phyloP scores from a whole-genome alignment of 2,329 filamentous ascomycete species.

The Clonostachys rosea region DNA sequence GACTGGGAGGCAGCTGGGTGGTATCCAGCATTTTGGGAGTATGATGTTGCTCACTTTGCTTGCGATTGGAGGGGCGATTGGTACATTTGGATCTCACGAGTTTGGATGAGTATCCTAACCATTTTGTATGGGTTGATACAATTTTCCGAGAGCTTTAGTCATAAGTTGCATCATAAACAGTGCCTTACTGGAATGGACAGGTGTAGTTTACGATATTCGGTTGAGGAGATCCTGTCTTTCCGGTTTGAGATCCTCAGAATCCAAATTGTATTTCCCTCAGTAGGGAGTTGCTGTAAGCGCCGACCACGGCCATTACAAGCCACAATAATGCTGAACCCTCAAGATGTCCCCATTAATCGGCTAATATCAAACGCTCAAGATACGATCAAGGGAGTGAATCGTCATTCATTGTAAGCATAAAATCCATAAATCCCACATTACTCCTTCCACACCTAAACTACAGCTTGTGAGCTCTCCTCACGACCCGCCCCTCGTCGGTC shows the following conservation, averaged over 20 bases:
- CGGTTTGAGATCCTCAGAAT: no score
- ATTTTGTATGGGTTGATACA: slow-evolving; percentile 10
- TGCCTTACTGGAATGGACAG: not conserved
- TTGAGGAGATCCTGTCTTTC: no score
- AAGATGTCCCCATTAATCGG: no score
- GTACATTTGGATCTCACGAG: slow-evolving; percentile 8
- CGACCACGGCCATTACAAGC: no score
- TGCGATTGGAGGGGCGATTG: slow-evolving; percentile 12
- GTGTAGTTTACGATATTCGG: no score
- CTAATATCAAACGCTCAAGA: no score
- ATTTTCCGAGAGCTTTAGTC: slow-evolving; percentile 10
- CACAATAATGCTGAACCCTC: no score
- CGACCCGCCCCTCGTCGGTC: not conserved
- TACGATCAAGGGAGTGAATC: not conserved
- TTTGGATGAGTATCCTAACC: slow-evolving; percentile 11
- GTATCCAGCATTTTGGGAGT: slow-evolving; percentile 16
- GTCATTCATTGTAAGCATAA: not conserved
- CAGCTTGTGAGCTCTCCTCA: not conserved
- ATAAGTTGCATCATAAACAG: slow-evolving; percentile 1
- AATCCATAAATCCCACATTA: not conserved
- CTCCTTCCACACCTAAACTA: not conserved
- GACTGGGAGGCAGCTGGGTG: slow-evolving; percentile 14
- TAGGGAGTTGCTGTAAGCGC: no score
- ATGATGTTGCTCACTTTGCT: slow-evolving; percentile 7
- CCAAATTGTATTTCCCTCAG: no score